Base-by-base conservation (phyloP, 371 early-diverging fungal genomes). In the Circinella minor region DNA sequence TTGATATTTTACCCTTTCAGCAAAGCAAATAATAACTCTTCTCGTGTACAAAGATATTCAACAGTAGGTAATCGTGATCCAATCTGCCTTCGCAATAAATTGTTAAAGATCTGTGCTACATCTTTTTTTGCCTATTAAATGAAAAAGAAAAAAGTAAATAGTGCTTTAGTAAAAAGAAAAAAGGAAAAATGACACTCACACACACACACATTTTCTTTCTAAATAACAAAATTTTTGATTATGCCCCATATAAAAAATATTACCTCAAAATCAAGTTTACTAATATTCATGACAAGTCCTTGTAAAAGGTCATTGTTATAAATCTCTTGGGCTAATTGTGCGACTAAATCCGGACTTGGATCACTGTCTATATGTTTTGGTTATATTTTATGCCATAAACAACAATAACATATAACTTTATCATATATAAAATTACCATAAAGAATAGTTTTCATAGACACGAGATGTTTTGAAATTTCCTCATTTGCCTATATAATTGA, bases 61-160 rank as follows among this genome's bases (percentile, higher is more conserved):
- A 96, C 95, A 0, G 98, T 99, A 4, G 99, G 99, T 77, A 92
- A 93, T 59, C 98, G 90, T 9, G 96, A 87, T 36, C 98, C 98
- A 73, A 98, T 93, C 75, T 96, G 95, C 77, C 99, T 88, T 71
- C 98, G 89, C 66, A 99, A 85, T 67, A 99, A 86, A 73, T 95
- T 96, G 79, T 96, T 96, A 84, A 97, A 98, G 71, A 99, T 96
- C 76, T 95, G 94, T 71, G 96, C 93, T 17, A 97, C 97, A 77
- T 99, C 99, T 84, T 99, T 99, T 76, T 95, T 95, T 64, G 97
- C 96, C 94, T 92, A 67, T 36, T 34, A 20, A 48, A 15, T 54
- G 51, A 59, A 37, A 49, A n/a, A n/a, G n/a, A n/a, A n/a, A n/a
- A n/a, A n/a, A n/a, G n/a, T n/a, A n/a, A n/a, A 36, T 51, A 13